Conservation (phyloP, 208 protist genomes). For the Acanthamoeba comandoni region DNA sequence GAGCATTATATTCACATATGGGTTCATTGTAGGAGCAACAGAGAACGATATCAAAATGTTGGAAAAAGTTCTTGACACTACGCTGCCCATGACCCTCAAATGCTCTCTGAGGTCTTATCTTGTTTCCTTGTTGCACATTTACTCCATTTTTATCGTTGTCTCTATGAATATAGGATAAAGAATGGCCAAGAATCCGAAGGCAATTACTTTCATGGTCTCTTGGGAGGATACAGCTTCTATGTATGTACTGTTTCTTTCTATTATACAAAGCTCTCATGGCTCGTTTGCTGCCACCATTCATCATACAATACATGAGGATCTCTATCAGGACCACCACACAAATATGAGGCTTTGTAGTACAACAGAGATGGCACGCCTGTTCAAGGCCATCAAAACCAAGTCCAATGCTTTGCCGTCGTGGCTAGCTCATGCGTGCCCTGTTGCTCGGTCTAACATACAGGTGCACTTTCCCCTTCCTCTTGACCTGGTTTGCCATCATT, state of each 20-base stretch:
- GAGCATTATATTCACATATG: too few relatives aligned
- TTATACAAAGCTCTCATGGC: background rate
- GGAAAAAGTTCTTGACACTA: too few relatives aligned
- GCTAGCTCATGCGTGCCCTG: slow-evolving; percentile 12
- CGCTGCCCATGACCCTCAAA: too few relatives aligned
- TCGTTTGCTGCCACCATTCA: background rate
- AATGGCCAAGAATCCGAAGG: slow-evolving; percentile 32
- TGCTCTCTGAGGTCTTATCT: too few relatives aligned
- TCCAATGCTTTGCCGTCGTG: background rate
- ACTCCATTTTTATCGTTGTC: too few relatives aligned
- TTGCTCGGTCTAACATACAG: slow-evolving; percentile 17
- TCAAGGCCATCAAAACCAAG: too few relatives aligned
- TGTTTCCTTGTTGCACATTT: too few relatives aligned
- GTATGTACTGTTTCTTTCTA: background rate
- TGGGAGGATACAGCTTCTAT: slow-evolving; percentile 63
- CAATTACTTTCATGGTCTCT: background rate
- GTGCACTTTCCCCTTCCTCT: background rate
- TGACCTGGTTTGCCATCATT: background rate
- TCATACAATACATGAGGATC: background rate
- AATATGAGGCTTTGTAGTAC: too few relatives aligned
- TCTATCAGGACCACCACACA: too few relatives aligned
- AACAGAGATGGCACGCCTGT: too few relatives aligned
- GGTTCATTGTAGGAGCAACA: too few relatives aligned
- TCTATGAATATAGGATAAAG: background rate
- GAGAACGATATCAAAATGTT: too few relatives aligned